Percentiles rank a stretch among this genome's conserved stretches.
phyloP scores from a whole-genome alignment of 2,329 filamentous ascomycete species.

The Fusarium poae region DNA sequence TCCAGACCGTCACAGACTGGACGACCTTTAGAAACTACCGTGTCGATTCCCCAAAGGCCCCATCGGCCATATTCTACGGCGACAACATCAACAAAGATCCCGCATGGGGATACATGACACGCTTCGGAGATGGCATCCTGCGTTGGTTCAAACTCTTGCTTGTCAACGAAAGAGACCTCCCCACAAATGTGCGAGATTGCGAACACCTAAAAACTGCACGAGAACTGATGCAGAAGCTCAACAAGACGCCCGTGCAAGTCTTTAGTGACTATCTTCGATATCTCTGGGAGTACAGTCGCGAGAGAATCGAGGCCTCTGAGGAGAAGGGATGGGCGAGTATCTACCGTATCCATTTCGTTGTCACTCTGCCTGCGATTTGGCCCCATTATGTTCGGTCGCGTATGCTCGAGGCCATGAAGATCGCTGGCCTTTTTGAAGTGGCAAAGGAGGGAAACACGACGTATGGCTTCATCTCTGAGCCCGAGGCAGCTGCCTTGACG shows the following conservation, averaged over 20 bases:
- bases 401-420: conserved; percentile 54
- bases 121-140: conserved; percentile 39
- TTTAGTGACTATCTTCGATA: conserved; percentile 52
- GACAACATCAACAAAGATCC: neutral
- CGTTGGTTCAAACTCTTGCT: conserved; percentile 61
- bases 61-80: conserved; percentile 48
- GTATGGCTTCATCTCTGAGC: conserved; percentile 58
- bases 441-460: conserved; percentile 49
- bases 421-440: conserved; percentile 54
- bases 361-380: conserved; percentile 63
- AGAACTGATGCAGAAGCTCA: conserved; percentile 1
- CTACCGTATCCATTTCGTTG: conserved; percentile 54
- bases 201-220: conserved; percentile 38
- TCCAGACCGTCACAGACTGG: conserved; percentile 53
- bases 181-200: conserved; percentile 42
- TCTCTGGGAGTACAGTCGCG: conserved; percentile 52
- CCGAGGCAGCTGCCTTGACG: conserved; percentile 61
- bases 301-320: conserved; percentile 46
- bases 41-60: conserved; percentile 53
- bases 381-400: conserved; percentile 53
- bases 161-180: conserved; percentile 53
- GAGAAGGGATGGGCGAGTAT: conserved; percentile 43
- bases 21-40: conserved; percentile 27
- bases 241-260: conserved; percentile 49
- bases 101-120: conserved; percentile 54